These are phyloP conservation scores for Aspergillus viridinutans DNA, from an alignment of 2,329 filamentous ascomycete species.

Conservation along the genomic window DNA sequence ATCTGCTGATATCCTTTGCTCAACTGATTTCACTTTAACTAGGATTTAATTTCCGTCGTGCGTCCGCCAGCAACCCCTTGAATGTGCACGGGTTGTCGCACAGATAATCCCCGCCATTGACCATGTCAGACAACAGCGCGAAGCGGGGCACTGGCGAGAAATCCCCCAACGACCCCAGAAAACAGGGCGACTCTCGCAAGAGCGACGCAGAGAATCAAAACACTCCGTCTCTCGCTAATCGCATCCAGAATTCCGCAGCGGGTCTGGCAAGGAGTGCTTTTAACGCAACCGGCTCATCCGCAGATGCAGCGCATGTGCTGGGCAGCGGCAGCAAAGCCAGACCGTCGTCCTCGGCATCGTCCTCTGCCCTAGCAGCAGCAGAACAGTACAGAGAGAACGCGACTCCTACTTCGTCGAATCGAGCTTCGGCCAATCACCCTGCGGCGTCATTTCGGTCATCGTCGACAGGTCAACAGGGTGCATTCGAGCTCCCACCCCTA, in stretches of 20 bases:
- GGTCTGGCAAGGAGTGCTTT: constrained; percentile 33
- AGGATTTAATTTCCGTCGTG: not conserved
- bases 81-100: not conserved
- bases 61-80: not conserved
- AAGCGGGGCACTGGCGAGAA: constrained; percentile 17
- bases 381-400: constrained; percentile 12
- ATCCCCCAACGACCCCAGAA: constrained; percentile 6
- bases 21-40: not conserved
- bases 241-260: constrained; percentile 33
- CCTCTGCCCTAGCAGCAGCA: constrained; percentile 17
- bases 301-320: constrained; percentile 20
- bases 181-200: constrained; percentile 3
- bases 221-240: constrained; percentile 20
- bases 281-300: constrained; percentile 14
- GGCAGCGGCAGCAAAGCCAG: constrained; percentile 19
- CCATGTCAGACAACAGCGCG: constrained; percentile 15
- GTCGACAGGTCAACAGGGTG: constrained; percentile 8
- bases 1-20: not conserved
- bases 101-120: constrained; percentile 2
- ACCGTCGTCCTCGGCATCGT: constrained; percentile 7
- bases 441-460: constrained; percentile 22
- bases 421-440: not conserved
- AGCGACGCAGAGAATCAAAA: constrained; percentile 10
- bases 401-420: constrained; percentile 6
- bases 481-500: constrained; percentile 14